Evolutionary conservation across 768 basidiomycete species (phyloP).

Genomic region (Epithele typhae): DNA sequence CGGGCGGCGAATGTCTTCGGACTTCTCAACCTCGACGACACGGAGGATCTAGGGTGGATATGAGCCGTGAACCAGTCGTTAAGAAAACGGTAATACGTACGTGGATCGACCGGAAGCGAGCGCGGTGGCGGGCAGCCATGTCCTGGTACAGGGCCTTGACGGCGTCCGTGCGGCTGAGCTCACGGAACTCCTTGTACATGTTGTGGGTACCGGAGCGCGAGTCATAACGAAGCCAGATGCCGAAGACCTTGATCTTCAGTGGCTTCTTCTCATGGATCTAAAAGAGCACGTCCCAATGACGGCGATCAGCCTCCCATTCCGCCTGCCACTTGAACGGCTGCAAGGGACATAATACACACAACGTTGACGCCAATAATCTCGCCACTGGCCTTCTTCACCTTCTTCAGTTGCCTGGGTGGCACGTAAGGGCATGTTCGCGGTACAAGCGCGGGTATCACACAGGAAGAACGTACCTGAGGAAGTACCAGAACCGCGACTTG

Average conservation of each 20-base stretch:
- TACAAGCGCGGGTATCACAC: neutral
- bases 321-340: conserved; percentile 86
- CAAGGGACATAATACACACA: conserved; percentile 66
- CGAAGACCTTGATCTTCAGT: conserved; percentile 99
- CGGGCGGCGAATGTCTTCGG: conserved; percentile 87
- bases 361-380: conserved; percentile 99
- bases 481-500: conserved; percentile 99
- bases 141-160: conserved; percentile 98
- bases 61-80: neutral
- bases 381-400: conserved; percentile 99
- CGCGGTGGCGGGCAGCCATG: conserved; percentile 99
- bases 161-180: conserved; percentile 89
- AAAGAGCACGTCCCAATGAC: conserved; percentile 20
- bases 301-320: conserved; percentile 50
- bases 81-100: conserved; percentile 41
- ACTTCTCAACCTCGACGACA: conserved; percentile 93
- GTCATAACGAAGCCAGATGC: conserved; percentile 99
- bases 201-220: conserved; percentile 99
- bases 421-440: neutral
- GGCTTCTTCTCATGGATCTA: conserved; percentile 99
- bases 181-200: conserved; percentile 99
- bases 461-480: conserved; percentile 64
- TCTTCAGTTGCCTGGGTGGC: conserved; percentile 80
- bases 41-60: conserved; percentile 73
- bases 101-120: conserved; percentile 98